Base-by-base conservation (phyloP, 1,284 basidiomycete genomes). In the Ceratobasidium sp. region DNA sequence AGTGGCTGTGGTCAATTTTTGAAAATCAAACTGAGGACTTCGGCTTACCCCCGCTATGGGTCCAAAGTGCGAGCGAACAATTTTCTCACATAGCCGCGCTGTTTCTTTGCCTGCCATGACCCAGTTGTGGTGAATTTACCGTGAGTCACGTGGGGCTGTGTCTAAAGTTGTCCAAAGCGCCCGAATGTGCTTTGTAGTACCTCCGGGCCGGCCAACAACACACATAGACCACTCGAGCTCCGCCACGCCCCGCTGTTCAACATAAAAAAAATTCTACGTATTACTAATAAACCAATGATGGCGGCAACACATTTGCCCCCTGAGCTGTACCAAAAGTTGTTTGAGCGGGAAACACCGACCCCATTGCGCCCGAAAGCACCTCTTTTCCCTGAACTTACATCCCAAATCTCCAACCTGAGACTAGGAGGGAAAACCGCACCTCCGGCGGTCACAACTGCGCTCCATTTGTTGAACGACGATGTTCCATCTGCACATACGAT, bases 1-100 rank as follows among this genome's bases (percentile, higher is more conserved):
- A 31, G 56, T 31, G 40, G 49, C 68, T 71, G 40, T 49, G 27
- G 20, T 54, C 15, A 20, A 42, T 43, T 50, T n/a, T n/a, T 50
- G 22, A 56, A 54, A 54, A 58, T 42, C 27, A 17, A 27, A 22
- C 57, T 45, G 29, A 40, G 45, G 34, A 52, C 32, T 32, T 32
- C 27, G 0, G 73, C 88, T 80, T 75, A 93, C 91, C 68, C 89
- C 87, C 47, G 87, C 87, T 60, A 92, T 81, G 35, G 87, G 84
- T 3, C 93, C 93, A 77, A 95, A 94, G 73, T 93, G 89, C 27
- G 88, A 84, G 72, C 85, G 82, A 67, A 94, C 82, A 70, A 94
- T 88, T 77, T 92, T 87, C 71, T 84, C 80, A 79, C 92, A 94
- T 60, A 95, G 80, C 72, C 84, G 83, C 58, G 83, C 81, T 10